Evolutionary conservation across 306 rosid species (phyloP), one percentile per base, ranked within the genome.

Genomic region (Prunus persica): DNA sequence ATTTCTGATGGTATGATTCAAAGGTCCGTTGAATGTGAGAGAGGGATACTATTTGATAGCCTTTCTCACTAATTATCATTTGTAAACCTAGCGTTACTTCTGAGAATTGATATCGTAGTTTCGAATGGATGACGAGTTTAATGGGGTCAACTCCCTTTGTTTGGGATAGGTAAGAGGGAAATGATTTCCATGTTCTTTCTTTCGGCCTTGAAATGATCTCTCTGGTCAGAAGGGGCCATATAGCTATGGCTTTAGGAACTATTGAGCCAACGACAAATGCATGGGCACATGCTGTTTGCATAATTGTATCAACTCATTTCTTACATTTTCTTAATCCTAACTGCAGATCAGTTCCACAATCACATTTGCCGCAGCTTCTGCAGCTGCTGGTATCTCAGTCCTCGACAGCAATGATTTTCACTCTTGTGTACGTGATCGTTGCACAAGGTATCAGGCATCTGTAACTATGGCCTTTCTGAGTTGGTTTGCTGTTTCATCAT

Each of bases 261-360:
- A 47, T 11, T 47, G 52, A 47, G 15, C 52, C 52, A 11, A 47
- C 3, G 52, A 47, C 15, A 47, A 47, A 47, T 47, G 52, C 52
- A 9, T 47, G 3, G 52, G 15, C 52, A 47, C 52, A 3, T 13
- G 27, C 24, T 22, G 38, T 61, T 58, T 47, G 38, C 41, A 64
- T 60, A 13, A 3, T 69, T 32, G 34, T 27, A 60, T 67, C 79
- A 45, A 55, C 67, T 13, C 8, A 27, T 9, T 73, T 78, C 61
- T 55, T 55, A n/a, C 25, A 1, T 46, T 49, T 62, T 11, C 3
- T 47, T n/a, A 24, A 62, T n/a, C 34, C 47, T 68, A 67, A 41
- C 32, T 70, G 85, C 90, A 89, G 90, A 84, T 89, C 72, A 89
- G 86, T 76, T 86, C 93, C 45, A 89, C 93, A 0, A 83, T 89